A percentile compares a stretch with the other conserved stretches of the same genome.
phyloP scores from a whole-genome alignment of 768 basidiomycete species.

The Podaxis rugospora region DNA sequence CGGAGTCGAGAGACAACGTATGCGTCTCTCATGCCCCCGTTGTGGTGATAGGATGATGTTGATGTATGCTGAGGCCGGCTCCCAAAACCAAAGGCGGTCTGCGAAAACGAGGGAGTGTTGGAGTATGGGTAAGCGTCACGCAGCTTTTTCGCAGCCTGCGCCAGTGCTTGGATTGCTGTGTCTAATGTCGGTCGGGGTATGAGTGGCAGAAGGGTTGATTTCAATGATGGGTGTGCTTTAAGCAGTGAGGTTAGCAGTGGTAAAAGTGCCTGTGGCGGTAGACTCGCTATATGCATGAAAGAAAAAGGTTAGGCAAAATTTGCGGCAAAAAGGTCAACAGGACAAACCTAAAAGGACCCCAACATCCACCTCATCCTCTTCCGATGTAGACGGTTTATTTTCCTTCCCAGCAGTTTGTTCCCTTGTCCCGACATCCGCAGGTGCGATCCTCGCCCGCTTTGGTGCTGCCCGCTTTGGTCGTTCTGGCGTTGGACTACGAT shows the following conservation, averaged over 20 bases:
- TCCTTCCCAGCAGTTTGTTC: slow-evolving; percentile 44
- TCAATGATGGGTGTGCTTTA: slow-evolving; percentile 63
- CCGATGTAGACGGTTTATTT: slow-evolving; percentile 34
- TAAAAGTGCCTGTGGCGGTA: slow-evolving; percentile 73
- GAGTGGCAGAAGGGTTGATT: slow-evolving; percentile 64
- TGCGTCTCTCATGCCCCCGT: slow-evolving; percentile 71
- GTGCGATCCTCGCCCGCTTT: slow-evolving; percentile 56
- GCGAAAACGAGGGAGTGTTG: slow-evolving; percentile 33
- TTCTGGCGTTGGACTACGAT: slow-evolving; percentile 82
- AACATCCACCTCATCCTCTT: slow-evolving; percentile 67
- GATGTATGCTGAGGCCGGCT: slow-evolving; percentile 17
- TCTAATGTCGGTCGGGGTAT: slow-evolving; percentile 85
- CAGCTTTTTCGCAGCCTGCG: slow-evolving; percentile 65
- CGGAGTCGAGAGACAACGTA: slow-evolving; percentile 74
- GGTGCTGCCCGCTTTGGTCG: slow-evolving; percentile 64
- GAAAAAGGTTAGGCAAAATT: slow-evolving; percentile 14
- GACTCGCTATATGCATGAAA: slow-evolving; percentile 47
- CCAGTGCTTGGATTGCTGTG: slow-evolving; percentile 64
- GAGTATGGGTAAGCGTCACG: slow-evolving; percentile 85
- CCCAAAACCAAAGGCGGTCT: slow-evolving; percentile 32
- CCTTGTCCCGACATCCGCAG: slow-evolving; percentile 28
- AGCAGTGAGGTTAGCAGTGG: slow-evolving; percentile 70
- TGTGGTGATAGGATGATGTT: slow-evolving; percentile 18
- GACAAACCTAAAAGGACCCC: slow-evolving; percentile 74
- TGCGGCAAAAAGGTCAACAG: background rate